Conservation (phyloP, 352 stramenopile species). For the Pythium aquatile region DNA sequence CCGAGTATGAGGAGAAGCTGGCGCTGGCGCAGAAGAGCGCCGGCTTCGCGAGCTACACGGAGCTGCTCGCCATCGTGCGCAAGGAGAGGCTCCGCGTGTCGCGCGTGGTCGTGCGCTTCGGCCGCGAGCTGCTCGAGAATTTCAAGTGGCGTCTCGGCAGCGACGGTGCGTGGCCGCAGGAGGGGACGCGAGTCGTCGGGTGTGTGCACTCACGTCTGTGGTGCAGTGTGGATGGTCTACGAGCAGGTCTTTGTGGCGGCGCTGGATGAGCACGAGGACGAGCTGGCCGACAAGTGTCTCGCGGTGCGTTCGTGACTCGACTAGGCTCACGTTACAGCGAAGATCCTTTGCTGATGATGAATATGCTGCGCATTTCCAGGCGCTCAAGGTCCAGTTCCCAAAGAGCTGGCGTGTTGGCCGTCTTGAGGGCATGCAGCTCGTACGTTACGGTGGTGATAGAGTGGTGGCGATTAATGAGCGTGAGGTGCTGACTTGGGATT, state of each 20-base stretch:
- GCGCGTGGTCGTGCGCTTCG: slow-evolving; percentile 33
- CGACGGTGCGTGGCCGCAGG: slow-evolving; percentile 17
- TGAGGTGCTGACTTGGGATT: background rate
- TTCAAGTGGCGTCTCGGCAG: slow-evolving; percentile 37
- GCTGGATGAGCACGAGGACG: slow-evolving; percentile 34
- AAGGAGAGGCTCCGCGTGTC: slow-evolving; percentile 39
- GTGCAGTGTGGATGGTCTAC: slow-evolving; percentile 37
- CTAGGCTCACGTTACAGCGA: background rate
- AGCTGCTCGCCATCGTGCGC: slow-evolving; percentile 36
- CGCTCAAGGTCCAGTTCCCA: slow-evolving; percentile 38
- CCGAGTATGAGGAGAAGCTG: slow-evolving; percentile 35
- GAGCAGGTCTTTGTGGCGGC: slow-evolving; percentile 44
- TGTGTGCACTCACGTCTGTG: background rate
- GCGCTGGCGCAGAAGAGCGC: slow-evolving; percentile 27
- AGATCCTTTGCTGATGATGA: background rate
- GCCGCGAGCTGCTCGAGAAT: slow-evolving; percentile 34
- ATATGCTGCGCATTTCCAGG: slow-evolving; percentile 6
- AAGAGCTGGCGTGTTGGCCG: slow-evolving; percentile 36
- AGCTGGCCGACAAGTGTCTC: slow-evolving; percentile 32
- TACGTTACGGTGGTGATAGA: slow-evolving; percentile 5
- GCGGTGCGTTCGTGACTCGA: slow-evolving; percentile 3
- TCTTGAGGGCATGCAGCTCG: slow-evolving; percentile 37
- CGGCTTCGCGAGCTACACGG: slow-evolving; percentile 29
- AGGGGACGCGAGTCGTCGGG: background rate
- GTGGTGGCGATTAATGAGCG: background rate